These are phyloP conservation scores for Lycium ferocissimum DNA, from an alignment of 257 asterid genomes.

Conservation along the genomic window DNA sequence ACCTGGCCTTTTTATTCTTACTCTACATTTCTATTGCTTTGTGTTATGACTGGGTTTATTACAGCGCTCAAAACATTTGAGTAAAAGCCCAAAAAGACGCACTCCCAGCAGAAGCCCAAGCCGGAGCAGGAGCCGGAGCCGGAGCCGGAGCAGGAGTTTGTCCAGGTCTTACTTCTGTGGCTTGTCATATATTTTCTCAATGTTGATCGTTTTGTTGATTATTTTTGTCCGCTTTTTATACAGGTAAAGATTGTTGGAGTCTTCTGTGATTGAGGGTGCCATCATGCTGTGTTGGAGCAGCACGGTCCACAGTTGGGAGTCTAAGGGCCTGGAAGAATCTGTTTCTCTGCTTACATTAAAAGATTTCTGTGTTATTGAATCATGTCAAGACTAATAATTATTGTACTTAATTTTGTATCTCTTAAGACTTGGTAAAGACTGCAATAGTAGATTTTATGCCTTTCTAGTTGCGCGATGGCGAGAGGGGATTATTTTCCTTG, in stretches of 20 bases:
- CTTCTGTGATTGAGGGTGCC: slow-evolving; percentile 6
- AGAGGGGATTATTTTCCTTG: not conserved
- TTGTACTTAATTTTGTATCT: not conserved
- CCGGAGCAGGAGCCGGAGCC: slow-evolving; percentile 62
- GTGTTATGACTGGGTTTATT: slow-evolving; percentile 37
- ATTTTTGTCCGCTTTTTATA: not conserved
- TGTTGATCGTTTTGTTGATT: not conserved
- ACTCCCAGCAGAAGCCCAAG: slow-evolving; percentile 59
- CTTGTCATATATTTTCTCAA: not conserved
- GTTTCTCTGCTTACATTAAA: not conserved
- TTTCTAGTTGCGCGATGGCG: not conserved
- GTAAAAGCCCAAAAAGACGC: slow-evolving; percentile 66
- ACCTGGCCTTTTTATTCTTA: not conserved
- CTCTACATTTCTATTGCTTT: slow-evolving; percentile 19
- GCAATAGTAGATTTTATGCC: slow-evolving; percentile 8
- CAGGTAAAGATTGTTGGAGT: slow-evolving; percentile 42
- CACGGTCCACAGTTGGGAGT: not conserved
- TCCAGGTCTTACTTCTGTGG: slow-evolving; percentile 58
- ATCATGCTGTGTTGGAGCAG: not conserved
- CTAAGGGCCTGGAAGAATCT: not conserved
- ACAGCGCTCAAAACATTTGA: slow-evolving; percentile 64
- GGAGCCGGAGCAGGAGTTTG: slow-evolving; percentile 63
- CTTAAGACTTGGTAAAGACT: not conserved
- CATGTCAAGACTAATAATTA: slow-evolving; percentile 4
- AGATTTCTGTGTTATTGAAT: not conserved